These are phyloP conservation scores for Talaromyces atroroseus DNA, from an alignment of 2,329 filamentous ascomycete species.

Conservation along the genomic window DNA sequence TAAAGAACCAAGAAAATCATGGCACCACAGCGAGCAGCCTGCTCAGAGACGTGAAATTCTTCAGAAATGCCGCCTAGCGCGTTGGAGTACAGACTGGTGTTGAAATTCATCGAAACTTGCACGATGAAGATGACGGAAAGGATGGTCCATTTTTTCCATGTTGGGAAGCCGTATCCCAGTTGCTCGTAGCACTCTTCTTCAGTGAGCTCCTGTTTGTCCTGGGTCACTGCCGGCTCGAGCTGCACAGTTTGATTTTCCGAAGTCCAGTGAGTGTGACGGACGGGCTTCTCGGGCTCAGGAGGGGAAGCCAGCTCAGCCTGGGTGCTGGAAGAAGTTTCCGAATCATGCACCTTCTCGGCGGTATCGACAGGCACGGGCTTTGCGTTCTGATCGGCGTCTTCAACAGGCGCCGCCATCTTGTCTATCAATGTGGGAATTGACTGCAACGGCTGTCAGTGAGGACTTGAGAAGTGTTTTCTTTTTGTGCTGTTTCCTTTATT, in stretches of 20 bases:
- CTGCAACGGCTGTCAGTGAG: not conserved
- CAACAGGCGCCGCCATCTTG: constrained; percentile 8
- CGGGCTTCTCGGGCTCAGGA: constrained; percentile 14
- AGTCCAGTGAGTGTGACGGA: constrained; percentile 17
- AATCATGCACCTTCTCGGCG: constrained; percentile 24
- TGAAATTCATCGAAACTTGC: constrained; percentile 74
- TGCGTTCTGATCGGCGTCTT: not conserved
- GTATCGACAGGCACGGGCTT: constrained; percentile 1
- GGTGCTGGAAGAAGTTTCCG: constrained; percentile 29
- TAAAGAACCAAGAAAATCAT: constrained; percentile 75
- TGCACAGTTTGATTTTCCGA: constrained; percentile 17
- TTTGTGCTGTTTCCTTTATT: too few relatives aligned
- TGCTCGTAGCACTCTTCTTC: constrained; percentile 61
- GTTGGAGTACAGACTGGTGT: constrained; percentile 69
- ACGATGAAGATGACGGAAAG: constrained; percentile 68
- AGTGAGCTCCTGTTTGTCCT: constrained; percentile 35
- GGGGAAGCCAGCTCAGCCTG: constrained; percentile 19
- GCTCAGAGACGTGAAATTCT: constrained; percentile 62
- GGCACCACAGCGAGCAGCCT: constrained; percentile 66
- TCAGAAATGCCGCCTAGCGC: constrained; percentile 59
- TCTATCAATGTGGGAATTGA: not conserved
- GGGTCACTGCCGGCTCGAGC: constrained; percentile 21
- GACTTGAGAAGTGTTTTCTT: not conserved
- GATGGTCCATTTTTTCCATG: constrained; percentile 65
- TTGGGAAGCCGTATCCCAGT: constrained; percentile 58